Evolutionary conservation across 176 grass and related monocot genomes (phyloP).

Genomic region (Elymus sibiricus): DNA sequence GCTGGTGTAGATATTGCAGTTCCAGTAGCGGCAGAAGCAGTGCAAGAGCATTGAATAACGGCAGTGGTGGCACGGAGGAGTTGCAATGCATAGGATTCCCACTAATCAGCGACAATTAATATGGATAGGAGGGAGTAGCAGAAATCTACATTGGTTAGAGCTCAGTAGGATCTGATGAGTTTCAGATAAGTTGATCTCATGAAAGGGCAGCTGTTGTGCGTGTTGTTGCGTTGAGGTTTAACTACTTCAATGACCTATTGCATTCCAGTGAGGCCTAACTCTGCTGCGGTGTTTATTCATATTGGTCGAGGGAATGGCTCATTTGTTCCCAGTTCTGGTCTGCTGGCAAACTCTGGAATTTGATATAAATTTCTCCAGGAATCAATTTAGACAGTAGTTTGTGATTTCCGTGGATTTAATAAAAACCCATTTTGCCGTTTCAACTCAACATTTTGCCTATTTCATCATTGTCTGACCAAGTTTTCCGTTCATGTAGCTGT

Average conservation of each 20-base stretch:
- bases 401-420: neutral
- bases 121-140: no score
- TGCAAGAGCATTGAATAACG: neutral
- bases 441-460: neutral
- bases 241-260: neutral
- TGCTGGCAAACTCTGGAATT: neutral
- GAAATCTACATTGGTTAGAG: neutral
- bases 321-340: neutral
- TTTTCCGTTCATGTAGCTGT: neutral
- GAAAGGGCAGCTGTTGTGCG: neutral
- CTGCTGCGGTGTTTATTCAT: neutral
- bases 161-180: neutral
- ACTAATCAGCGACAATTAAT: neutral
- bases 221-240: slow-evolving; percentile 17
- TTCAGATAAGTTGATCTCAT: neutral
- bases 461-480: neutral
- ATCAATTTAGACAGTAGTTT: neutral
- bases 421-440: no score
- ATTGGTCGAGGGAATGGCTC: slow-evolving; percentile 10
- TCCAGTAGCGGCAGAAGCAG: neutral
- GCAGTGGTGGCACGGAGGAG: neutral
- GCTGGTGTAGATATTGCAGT: neutral
- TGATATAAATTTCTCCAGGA: neutral
- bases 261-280: slow-evolving; percentile 21
- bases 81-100: neutral